Evolutionary conservation across 2,329 filamentous ascomycete species (phyloP).

Genomic region (Fusarium annulatum): DNA sequence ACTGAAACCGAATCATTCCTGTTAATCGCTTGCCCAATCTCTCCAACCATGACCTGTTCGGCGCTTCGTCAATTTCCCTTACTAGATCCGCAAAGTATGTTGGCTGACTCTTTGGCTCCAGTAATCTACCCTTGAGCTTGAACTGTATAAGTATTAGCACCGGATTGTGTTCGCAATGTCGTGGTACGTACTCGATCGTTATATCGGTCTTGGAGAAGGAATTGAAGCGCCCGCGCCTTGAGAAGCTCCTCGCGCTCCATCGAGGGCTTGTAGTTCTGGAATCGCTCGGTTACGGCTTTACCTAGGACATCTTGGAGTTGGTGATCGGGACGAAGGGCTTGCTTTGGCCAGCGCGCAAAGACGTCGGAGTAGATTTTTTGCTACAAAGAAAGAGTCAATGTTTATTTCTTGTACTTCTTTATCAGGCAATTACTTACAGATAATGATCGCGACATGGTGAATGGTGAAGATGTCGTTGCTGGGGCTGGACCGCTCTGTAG

Average conservation of each 20-base stretch:
- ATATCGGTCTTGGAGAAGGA: constrained; percentile 70
- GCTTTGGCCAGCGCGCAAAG: constrained; percentile 70
- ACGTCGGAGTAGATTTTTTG: constrained; percentile 53
- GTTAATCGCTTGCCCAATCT: constrained; percentile 65
- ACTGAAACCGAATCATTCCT: constrained; percentile 70
- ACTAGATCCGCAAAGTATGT: constrained; percentile 72
- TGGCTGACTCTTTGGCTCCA: constrained; percentile 71
- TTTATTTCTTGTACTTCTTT: background rate
- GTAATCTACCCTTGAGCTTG: constrained; percentile 59
- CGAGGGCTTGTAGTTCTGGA: constrained; percentile 46
- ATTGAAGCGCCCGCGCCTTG: constrained; percentile 69
- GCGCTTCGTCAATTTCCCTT: constrained; percentile 71
- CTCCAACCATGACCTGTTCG: constrained; percentile 65
- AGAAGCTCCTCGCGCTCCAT: constrained; percentile 62
- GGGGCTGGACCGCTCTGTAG: background rate
- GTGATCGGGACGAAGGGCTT: constrained; percentile 70
- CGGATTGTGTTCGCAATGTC: background rate
- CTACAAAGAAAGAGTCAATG: constrained; percentile 27
- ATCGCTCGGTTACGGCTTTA: constrained; percentile 51
- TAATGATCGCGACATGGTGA: constrained; percentile 50
- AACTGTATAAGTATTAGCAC: constrained; percentile 45
- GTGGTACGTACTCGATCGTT: constrained; percentile 60
- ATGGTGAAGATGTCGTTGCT: constrained; percentile 24
- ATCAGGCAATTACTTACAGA: constrained; percentile 41
- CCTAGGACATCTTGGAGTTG: constrained; percentile 69